Evolutionary conservation across 768 basidiomycete species (phyloP), one percentile per base, ranked within the genome.

Genomic region (Collybia nuda): DNA sequence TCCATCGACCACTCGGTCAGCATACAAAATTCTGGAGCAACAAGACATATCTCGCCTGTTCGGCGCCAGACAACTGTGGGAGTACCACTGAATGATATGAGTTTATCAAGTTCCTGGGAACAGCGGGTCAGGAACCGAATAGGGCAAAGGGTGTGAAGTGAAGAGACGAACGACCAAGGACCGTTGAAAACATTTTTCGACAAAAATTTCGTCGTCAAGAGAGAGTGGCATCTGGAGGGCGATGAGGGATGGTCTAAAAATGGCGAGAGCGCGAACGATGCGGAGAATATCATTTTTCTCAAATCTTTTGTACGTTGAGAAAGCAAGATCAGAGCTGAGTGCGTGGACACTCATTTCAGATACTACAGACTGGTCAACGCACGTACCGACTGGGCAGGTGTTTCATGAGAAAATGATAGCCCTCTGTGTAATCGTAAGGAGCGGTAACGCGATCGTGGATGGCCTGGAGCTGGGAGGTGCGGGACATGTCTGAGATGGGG

Each of bases 31-130:
- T 99, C 97, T 5, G 93, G 90, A 0, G 94, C 95, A 41, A 94
- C 97, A 40, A 97, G 85, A 62, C 93, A 95, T 21, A 99, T 94
- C 71, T 99, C 97, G 60, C 97, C 97, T 17, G 97, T 99, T 44
- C 97, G 80, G 40, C 97, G 86, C 96, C 96, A 99, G 9, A 96
- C 90, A 37, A 95, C 93, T 1, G 96, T 98, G 2, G 96, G 96
- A 23, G 96, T 98, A 9, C 96, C 96, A 59, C 90, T 95, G 67
- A 91, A 97, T 45, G 93, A 93, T 52, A 98, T 97, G 54, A 98
- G 80, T 71, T 97, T 98, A 69, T 97, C 93, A 50, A 98, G 79
- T 75, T 98, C 96, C 93, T 96, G 50, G 52, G 41, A 21, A 35
- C 11, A 26, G 26, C 44, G 26, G 28, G 56, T 54, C 44, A 57